Evolutionary conservation across 1,284 basidiomycete genomes (phyloP), one percentile per base, ranked within the genome.

Genomic region (Cutaneotrichosporon sp.): DNA sequence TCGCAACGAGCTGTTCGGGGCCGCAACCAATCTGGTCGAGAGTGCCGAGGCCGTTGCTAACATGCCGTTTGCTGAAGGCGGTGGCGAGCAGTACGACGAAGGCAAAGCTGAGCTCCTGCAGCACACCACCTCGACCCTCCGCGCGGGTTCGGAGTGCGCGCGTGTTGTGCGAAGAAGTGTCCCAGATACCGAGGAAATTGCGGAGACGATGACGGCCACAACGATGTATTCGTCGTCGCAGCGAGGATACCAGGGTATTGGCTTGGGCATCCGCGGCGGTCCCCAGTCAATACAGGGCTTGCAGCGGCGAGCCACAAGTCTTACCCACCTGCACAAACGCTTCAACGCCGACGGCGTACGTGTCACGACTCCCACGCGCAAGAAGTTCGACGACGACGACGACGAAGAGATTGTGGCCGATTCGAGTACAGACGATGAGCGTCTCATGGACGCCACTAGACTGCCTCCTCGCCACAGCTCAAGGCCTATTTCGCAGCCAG

Each of bases 111-210:
- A 79, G 0, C 75, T 97, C 35, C 78, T 97, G 56, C 81, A 84
- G 48, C 84, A 85, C 11, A 91, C 93, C 4, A 97, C 93, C 1
- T 82, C 82, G 48, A 89, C 92, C 3, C 77, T 94, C 56, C 87
- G 90, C 63, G 84, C 87, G 20, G 90, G 88, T 25, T 84, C 86
- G n/a, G 90, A 93, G 60, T 93, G 90, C 69, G 85, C 90, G 27
- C 81, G 84, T 8, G 82, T 88, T 9, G 86, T 93, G 54, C 88
- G 87, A 70, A 80, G 84, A 52, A 89, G 86, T 68, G 72, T 90
- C 50, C 64, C 66, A 8, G 63, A 66, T 20, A 57, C 59, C 68
- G 43, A 70, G 72, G 50, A 41, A n/a, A 51, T 52, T n/a, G 16
- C 41, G n/a, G 41, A 29, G 25, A 31, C 17, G 17, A 31, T 26